Conservation (phyloP, 1,139 yeast species). For the Taphrina deformans region DNA sequence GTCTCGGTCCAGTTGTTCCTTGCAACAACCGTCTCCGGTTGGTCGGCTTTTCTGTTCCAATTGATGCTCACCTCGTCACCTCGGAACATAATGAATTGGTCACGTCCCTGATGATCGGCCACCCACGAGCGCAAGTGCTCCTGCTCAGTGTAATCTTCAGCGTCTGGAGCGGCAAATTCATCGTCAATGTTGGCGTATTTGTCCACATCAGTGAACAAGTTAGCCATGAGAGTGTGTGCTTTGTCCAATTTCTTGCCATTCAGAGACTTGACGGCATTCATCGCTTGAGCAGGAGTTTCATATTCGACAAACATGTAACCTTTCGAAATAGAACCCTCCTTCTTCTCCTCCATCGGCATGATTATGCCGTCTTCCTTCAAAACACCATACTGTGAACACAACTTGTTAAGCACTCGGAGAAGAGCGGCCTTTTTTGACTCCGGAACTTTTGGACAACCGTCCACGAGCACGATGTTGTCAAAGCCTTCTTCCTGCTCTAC, state of each 20-base stretch:
- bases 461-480: conserved; percentile 81
- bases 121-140: conserved; percentile 90
- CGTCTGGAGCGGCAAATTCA: conserved; percentile 59
- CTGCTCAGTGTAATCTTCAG: conserved; percentile 48
- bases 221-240: conserved; percentile 84
- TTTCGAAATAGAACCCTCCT: conserved; percentile 58
- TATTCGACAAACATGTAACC: conserved; percentile 77
- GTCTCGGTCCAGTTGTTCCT: conserved; percentile 82
- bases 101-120: conserved; percentile 84
- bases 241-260: conserved; percentile 91
- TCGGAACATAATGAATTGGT: conserved; percentile 79
- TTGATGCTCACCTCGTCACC: conserved; percentile 79
- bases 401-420: conserved; percentile 79
- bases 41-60: conserved; percentile 79
- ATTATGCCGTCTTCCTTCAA: conserved; percentile 66
- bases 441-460: conserved; percentile 95
- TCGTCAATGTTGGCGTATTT: conserved; percentile 71
- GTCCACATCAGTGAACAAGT: conserved; percentile 81
- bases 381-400: conserved; percentile 71
- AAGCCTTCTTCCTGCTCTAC: conserved; percentile 63
- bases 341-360: conserved; percentile 76
- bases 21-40: conserved; percentile 75
- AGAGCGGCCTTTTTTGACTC: conserved; percentile 82
- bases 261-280: conserved; percentile 73
- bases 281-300: conserved; percentile 66